A percentile compares a stretch with the other conserved stretches of the same genome.
Conservation (phyloP, 202 grass and related monocot species). For the Eragrostis tef region DNA sequence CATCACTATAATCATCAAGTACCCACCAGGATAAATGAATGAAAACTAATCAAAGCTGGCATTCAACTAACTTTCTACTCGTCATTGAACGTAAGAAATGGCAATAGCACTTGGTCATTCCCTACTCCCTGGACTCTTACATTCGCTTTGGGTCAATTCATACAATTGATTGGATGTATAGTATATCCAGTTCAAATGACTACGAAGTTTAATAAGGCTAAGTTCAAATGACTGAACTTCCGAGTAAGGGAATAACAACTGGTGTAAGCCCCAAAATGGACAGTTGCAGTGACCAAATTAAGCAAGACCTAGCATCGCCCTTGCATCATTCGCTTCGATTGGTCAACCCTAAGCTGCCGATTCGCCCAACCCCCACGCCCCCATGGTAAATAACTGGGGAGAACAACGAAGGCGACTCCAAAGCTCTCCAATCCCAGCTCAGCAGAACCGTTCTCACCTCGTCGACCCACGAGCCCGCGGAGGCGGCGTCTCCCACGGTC, state of each 20-base stretch:
- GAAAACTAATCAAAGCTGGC: background rate
- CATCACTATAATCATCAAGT: background rate
- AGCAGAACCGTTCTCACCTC: constrained; percentile 58
- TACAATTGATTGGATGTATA: background rate
- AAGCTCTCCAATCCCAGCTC: background rate
- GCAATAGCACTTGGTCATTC: background rate
- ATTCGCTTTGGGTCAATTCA: background rate
- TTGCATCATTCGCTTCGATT: background rate
- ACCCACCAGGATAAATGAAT: background rate
- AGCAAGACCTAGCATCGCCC: background rate
- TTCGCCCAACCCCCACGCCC: constrained; percentile 19
- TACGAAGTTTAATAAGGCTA: background rate
- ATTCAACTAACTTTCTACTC: background rate
- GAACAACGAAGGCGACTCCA: background rate
- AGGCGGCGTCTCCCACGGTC: constrained; percentile 37
- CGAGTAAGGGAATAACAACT: background rate
- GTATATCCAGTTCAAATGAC: background rate
- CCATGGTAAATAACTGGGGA: background rate
- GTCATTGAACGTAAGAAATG: background rate
- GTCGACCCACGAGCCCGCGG: constrained; percentile 67
- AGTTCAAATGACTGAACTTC: background rate
- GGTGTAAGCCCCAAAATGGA: background rate
- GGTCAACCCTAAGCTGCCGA: background rate
- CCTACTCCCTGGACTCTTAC: constrained; percentile 1
- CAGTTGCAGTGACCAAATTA: constrained; percentile 1